phyloP scores from a whole-genome alignment of 1,284 basidiomycete genomes.

The Filobasidium uniguttulatum region DNA sequence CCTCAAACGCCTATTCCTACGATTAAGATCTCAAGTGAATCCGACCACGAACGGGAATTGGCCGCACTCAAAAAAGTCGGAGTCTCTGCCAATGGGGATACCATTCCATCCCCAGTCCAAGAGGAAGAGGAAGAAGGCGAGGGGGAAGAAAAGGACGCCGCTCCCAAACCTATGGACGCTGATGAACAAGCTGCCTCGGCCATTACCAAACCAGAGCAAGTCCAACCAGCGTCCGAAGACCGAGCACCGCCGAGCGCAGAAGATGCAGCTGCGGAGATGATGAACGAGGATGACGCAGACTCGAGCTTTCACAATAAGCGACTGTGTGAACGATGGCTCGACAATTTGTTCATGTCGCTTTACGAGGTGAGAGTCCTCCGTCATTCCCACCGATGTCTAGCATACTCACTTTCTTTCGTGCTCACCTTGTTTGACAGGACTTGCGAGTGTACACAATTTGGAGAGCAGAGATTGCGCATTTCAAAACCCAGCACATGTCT shows the following conservation, averaged over 20 bases:
- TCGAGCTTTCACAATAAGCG: slow-evolving; percentile 94
- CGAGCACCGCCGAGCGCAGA: slow-evolving; percentile 19
- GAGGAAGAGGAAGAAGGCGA: slow-evolving; percentile 37
- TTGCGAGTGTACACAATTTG: slow-evolving; percentile 99
- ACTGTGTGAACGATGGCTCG: slow-evolving; percentile 92
- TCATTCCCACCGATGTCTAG: too few relatives aligned
- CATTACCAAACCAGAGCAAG: slow-evolving; percentile 34
- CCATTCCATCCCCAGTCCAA: slow-evolving; percentile 37
- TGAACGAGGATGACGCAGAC: slow-evolving; percentile 28
- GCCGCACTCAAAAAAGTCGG: slow-evolving; percentile 17
- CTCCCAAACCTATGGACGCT: slow-evolving; percentile 18
- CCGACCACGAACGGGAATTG: slow-evolving; percentile 46
- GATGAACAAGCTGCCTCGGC: slow-evolving; percentile 21
- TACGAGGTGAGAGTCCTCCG: slow-evolving; percentile 58
- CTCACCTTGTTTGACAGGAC: slow-evolving; percentile 45
- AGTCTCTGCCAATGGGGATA: slow-evolving; percentile 9
- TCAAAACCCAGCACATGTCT: slow-evolving; percentile 87
- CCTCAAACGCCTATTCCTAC: slow-evolving; percentile 50
- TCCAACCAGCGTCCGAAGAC: not conserved
- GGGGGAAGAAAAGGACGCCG: slow-evolving; percentile 27
- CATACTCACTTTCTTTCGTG: not conserved
- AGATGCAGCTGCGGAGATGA: not conserved
- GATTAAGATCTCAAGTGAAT: slow-evolving; percentile 77
- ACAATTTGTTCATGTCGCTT: slow-evolving; percentile 96
- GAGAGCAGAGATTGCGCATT: slow-evolving; percentile 96